These are phyloP conservation scores for Euphrasia arctica DNA, from an alignment of 305 asterid species.

Conservation along the genomic window DNA sequence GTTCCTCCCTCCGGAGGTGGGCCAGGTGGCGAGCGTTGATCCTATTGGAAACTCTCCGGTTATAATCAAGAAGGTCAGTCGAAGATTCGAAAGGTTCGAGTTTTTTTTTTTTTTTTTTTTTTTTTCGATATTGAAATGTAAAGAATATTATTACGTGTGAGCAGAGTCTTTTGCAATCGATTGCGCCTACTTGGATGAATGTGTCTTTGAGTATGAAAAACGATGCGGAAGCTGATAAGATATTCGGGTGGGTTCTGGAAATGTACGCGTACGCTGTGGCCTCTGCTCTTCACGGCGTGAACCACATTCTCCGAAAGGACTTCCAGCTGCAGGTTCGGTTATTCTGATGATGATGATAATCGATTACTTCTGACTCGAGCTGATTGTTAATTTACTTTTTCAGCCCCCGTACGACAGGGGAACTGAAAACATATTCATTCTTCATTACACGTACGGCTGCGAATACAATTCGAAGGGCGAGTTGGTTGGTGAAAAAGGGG, in stretches of 20 bases:
- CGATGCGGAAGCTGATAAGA: slow-evolving; percentile 41
- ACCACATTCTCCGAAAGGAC: slow-evolving; percentile 40
- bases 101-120: neutral
- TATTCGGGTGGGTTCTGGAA: slow-evolving; percentile 61
- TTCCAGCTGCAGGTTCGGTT: slow-evolving; percentile 51
- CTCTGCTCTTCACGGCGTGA: slow-evolving; percentile 51
- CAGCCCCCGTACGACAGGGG: slow-evolving; percentile 46
- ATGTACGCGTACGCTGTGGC: slow-evolving; percentile 62
- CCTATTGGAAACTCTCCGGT: slow-evolving; percentile 66
- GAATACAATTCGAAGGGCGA: slow-evolving; percentile 56
- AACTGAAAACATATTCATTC: slow-evolving; percentile 37
- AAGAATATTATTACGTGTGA: no score
- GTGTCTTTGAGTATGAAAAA: slow-evolving; percentile 49
- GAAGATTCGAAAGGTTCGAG: neutral
- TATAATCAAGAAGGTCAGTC: slow-evolving; percentile 48
- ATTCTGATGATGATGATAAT: no score
- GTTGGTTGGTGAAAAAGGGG: slow-evolving; percentile 59
- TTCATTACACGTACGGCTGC: slow-evolving; percentile 53
- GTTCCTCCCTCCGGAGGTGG: slow-evolving; percentile 44
- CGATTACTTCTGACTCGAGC: no score
- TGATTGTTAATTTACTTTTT: slow-evolving; percentile 15
- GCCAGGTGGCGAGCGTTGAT: slow-evolving; percentile 44
- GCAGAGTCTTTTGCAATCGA: slow-evolving; percentile 47
- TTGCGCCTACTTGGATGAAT: slow-evolving; percentile 65
- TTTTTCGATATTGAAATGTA: no score